Evolutionary conservation across 2,329 filamentous ascomycete genomes (phyloP).

Genomic region (Ascochyta fabae): DNA sequence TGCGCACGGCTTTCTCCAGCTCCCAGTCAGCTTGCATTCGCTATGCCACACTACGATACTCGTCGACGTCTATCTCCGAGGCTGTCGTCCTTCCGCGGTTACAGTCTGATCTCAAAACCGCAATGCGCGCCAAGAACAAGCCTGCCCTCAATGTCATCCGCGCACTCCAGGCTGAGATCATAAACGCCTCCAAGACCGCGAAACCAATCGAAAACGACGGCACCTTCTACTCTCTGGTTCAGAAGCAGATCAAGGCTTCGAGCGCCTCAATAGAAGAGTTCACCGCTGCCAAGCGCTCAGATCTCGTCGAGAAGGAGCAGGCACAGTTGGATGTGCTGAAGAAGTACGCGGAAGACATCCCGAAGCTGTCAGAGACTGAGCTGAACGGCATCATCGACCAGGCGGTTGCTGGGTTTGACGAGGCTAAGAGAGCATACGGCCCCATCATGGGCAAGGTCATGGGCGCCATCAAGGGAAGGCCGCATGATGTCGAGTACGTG

Average conservation of each 20-base stretch:
- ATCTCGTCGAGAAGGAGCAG: conserved; percentile 74
- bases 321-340: conserved; percentile 69
- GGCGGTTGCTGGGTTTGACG: conserved; percentile 60
- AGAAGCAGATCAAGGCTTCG: conserved; percentile 65
- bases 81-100: conserved; percentile 52
- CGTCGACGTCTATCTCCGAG: conserved; percentile 25
- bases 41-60: conserved; percentile 27
- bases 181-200: conserved; percentile 76
- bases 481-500: conserved; percentile 68
- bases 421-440: conserved; percentile 61
- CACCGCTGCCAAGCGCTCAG: conserved; percentile 66
- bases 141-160: conserved; percentile 73
- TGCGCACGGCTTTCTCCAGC: conserved; percentile 22
- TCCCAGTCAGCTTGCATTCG: conserved; percentile 29
- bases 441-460: conserved; percentile 66
- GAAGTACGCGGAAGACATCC: conserved; percentile 67
- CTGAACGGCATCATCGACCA: conserved; percentile 61
- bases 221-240: conserved; percentile 71
- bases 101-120: conserved; percentile 55
- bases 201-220: conserved; percentile 73
- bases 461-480: conserved; percentile 66
- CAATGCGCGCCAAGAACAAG: conserved; percentile 58
- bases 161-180: conserved; percentile 70
- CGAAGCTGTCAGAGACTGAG: conserved; percentile 65
- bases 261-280: conserved; percentile 70